Evolutionary conservation across 495 filamentous ascomycete genomes (phyloP), one percentile per base, ranked within the genome.

Genomic region (Cercophora newfieldiana): DNA sequence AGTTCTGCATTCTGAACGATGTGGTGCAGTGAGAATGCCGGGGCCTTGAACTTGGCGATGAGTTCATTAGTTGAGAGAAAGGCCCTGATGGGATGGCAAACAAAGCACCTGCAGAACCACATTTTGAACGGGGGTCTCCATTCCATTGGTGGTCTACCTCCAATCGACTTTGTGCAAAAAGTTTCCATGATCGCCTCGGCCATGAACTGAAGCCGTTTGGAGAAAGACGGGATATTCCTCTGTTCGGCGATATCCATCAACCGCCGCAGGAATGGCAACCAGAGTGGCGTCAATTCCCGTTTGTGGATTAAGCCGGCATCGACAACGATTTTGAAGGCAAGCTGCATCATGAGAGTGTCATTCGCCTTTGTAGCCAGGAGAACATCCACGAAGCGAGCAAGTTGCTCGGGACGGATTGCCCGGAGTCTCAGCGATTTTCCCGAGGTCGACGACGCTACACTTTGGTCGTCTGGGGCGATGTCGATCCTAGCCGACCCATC

Each of bases 201-300:
- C 0, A 73, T 63, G 63, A 71, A 65, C 3, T 28, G 64, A 31
- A 60, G 68, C 2, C 69, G 61, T 44, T 66, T 62, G 0, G 61
- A 47, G 2, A 63, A 66, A 22, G 65, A 30, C 1, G 57, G 29
- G 16, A 64, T 26, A 0, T 48, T 14, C 14, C 59, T 28, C 53
- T 62, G 59, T 19, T 60, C 61, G 48, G 70, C 63, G 12, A 65
- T 51, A 4, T 37, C 47, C 5, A 64, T 44, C 4, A 73, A 56
- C 2, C 44, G 28, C 1, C 51, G 48, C 2, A 71, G 58, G 33
- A 73, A 69, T 5, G 71, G 69, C 1, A 71, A 29, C 71, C 71
- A 71, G 1, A 73, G 62, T 21, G 51, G 33, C 0, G 37, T 14
- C 48, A 73, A 68, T n/a, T 68, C 49, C 10, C 14, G 26, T 1